Evolutionary conservation across 768 basidiomycete species (phyloP), one percentile per base, ranked within the genome.

Genomic region (Leucosporidium scottii): DNA sequence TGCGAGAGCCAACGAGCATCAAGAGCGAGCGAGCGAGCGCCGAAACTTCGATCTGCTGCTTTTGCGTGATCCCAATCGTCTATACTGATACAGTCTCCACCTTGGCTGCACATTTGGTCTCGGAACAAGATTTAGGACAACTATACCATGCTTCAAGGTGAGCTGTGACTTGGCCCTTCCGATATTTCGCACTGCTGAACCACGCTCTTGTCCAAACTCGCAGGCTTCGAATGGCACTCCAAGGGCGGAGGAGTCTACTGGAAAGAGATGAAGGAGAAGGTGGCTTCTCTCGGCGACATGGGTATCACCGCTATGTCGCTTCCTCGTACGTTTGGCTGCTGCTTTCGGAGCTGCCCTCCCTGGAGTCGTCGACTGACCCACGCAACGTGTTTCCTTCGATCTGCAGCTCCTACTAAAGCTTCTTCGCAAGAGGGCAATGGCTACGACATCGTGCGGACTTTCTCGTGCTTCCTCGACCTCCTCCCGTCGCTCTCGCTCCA

Each of bases 281-380:
- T 74, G 7, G 69, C 76, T 9, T 59, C 74, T 23, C 73, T 80
- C 49, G 76, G 77, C 8, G 72, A 70, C 20, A 76, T 77, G 66
- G 80, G 80, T 47, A 79, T 81, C 64, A 80, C 79, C 15, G 79
- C 78, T 13, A 75, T 77, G 55, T 81, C 79, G 80, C 65, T 80
- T 20, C 77, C 79, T 53, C 79, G 76, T 77, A 28, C 61, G 75
- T 7, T n/a, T 13, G 4, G 10, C 27, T 28, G 34, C n/a, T 20
- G n/a, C 54, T 25, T 55, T 27, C 9, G 25, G 25, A 55, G 25
- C 48, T 20, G 21, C 53, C 8, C 25, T 25, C 23, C n/a, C 61
- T 20, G n/a, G 34, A 18, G 5, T 55, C 27, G 18, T n/a, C 27
- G 13, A 10, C 30, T 23, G 27, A 28, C 25, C 18, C 13, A n/a